phyloP scores from a whole-genome alignment of 2,329 filamentous ascomycete species.

The Plenodomus biglobosus region DNA sequence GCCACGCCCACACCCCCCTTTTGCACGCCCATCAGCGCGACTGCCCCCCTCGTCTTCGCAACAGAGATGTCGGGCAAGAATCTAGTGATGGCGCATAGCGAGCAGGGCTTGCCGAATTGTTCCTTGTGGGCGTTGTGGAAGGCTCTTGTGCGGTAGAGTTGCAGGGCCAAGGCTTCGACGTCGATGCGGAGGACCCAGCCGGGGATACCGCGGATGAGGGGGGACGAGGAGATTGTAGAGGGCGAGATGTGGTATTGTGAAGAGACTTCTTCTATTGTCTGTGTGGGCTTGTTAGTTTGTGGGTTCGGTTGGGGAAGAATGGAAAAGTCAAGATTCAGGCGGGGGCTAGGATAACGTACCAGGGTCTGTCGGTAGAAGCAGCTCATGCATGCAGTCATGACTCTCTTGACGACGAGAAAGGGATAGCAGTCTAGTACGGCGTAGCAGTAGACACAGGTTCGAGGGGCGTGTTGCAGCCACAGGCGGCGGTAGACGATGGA shows the following conservation, averaged over 20 bases:
- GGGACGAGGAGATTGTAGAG: conserved; percentile 13
- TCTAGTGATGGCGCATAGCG: conserved; percentile 25
- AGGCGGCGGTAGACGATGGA: conserved; percentile 33
- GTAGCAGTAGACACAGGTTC: conserved; percentile 32
- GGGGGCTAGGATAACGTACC: conserved; percentile 11
- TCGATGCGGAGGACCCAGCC: conserved; percentile 34
- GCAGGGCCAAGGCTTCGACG: conserved; percentile 33
- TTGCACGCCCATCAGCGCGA: neutral
- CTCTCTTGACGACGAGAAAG: conserved; percentile 16
- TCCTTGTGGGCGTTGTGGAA: conserved; percentile 30
- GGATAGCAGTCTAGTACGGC: conserved; percentile 29
- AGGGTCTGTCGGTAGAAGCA: conserved; percentile 37
- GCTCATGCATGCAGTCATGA: conserved; percentile 26
- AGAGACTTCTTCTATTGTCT: conserved; percentile 33
- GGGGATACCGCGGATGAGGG: conserved; percentile 17
- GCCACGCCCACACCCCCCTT: neutral
- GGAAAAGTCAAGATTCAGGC: too few species aligned
- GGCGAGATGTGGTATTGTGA: conserved; percentile 32
- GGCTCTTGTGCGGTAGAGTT: conserved; percentile 32
- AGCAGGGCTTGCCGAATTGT: conserved; percentile 27
- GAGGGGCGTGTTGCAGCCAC: conserved; percentile 35
- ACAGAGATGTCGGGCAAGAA: neutral
- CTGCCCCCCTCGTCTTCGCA: neutral
- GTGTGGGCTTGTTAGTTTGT: conserved; percentile 1
- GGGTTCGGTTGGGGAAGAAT: neutral